Percentiles rank a stretch among this genome's conserved stretches.
phyloP scores from a whole-genome alignment of 768 basidiomycete species.

The Mycena leptocephala region DNA sequence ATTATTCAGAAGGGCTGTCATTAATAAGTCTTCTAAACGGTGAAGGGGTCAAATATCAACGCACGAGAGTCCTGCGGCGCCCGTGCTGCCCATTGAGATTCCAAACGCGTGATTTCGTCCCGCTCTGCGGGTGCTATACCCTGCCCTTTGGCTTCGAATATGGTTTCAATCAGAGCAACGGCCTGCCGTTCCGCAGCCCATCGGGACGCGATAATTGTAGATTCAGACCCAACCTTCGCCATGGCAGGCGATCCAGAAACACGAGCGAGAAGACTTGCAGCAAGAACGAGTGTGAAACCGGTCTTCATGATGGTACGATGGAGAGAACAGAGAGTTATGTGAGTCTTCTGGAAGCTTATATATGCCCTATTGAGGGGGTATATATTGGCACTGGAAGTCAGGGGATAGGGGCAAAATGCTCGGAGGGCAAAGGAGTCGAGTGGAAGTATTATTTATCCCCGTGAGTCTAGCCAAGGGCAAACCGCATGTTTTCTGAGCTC shows the following conservation, averaged over 20 bases:
- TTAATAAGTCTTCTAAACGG: background rate
- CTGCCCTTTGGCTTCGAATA: background rate
- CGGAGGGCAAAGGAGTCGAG: too few species aligned
- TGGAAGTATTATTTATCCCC: too few species aligned
- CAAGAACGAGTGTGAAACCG: background rate
- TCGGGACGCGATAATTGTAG: background rate
- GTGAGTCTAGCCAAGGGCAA: too few species aligned
- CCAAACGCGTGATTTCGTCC: conserved; percentile 7
- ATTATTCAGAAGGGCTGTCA: background rate
- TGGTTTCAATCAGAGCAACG: background rate
- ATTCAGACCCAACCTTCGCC: too few species aligned
- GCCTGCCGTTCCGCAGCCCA: conserved; percentile 14
- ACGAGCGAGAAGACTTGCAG: background rate
- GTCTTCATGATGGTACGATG: background rate
- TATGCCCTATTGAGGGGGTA: too few species aligned
- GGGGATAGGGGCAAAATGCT: too few species aligned
- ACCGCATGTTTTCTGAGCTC: too few species aligned
- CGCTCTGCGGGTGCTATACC: background rate
- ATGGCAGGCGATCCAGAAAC: background rate
- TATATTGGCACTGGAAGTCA: too few species aligned
- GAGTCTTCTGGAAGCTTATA: too few species aligned
- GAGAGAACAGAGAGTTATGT: background rate
- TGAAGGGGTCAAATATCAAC: background rate
- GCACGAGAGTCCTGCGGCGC: background rate
- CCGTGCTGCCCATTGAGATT: conserved; percentile 1